Conservation (phyloP, 352 stramenopile species). For the Blastocystis sp. region DNA sequence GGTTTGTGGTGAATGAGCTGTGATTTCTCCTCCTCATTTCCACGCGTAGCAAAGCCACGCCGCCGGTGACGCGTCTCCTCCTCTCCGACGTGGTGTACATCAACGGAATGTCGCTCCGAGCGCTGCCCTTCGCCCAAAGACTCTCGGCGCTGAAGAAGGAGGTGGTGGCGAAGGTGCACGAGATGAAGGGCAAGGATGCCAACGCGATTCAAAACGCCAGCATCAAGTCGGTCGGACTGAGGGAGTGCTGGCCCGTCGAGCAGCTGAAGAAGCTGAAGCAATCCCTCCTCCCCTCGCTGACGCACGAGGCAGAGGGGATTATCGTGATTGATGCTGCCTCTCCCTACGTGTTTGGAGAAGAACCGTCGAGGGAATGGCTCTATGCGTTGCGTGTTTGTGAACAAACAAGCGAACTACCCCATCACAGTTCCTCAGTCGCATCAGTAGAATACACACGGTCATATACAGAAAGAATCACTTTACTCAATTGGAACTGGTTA, state of each 20-base stretch:
- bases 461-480: too few species aligned
- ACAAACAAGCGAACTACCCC: too few species aligned
- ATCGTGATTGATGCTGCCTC: neutral
- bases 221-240: conserved; percentile 24
- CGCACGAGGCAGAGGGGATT: conserved; percentile 29
- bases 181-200: conserved; percentile 14
- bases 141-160: conserved; percentile 34
- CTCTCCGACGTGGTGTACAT: conserved; percentile 51
- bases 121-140: conserved; percentile 22
- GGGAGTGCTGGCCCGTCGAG: conserved; percentile 38
- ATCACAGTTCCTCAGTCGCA: too few species aligned
- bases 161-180: conserved; percentile 27
- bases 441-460: too few species aligned
- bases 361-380: conserved; percentile 16
- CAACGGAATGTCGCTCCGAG: conserved; percentile 61
- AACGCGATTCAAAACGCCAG: neutral
- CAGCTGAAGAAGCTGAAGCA: conserved; percentile 41
- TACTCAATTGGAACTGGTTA: too few species aligned
- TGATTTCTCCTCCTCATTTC: neutral
- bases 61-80: neutral
- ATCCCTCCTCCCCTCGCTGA: conserved; percentile 55
- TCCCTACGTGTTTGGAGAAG: conserved; percentile 54
- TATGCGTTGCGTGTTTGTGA: conserved; percentile 13
- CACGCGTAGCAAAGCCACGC: neutral
- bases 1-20: conserved; percentile 25